Percentiles rank a stretch among this genome's conserved stretches.
Evolutionary conservation across 805 yeast species (phyloP).

Genomic region (Kuraishia hungarica): DNA sequence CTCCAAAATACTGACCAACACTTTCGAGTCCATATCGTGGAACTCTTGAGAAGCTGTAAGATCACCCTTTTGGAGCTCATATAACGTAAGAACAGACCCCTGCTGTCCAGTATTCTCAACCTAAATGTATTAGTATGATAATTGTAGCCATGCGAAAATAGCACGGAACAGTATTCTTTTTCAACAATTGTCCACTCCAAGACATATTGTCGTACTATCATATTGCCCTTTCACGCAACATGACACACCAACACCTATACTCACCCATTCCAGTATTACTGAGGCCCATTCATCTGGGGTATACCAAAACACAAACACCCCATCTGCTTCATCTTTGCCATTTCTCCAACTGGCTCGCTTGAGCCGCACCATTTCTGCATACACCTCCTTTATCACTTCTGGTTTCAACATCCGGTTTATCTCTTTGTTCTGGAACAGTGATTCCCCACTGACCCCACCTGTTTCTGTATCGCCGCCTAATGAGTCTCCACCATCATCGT

Average conservation of each 20-base stretch:
- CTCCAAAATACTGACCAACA: constrained; percentile 48
- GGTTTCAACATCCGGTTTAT: constrained; percentile 47
- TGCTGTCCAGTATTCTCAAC: constrained; percentile 71
- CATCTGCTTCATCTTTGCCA: constrained; percentile 33
- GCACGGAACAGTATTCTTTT: too few species aligned
- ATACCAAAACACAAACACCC: constrained; percentile 60
- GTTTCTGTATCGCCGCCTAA: constrained; percentile 11
- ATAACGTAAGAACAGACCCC: constrained; percentile 70
- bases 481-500: constrained; percentile 20
- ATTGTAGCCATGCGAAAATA: too few species aligned
- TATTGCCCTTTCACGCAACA: too few species aligned
- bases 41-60: constrained; percentile 48
- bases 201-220: too few species aligned
- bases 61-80: constrained; percentile 69
- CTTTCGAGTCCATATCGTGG: constrained; percentile 46
- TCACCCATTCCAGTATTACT: constrained; percentile 49
- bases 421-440: constrained; percentile 40
- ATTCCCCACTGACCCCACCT: constrained; percentile 5
- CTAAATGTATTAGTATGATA: constrained; percentile 19
- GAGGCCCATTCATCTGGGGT: constrained; percentile 62
- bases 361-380: constrained; percentile 44
- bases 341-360: constrained; percentile 51
- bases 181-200: too few species aligned
- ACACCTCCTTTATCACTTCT: constrained; percentile 47
- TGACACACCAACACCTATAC: too few species aligned